Percentiles rank a stretch among this genome's conserved stretches.
These are phyloP conservation scores for Acidiella bohemica DNA, from an alignment of 495 filamentous ascomycete genomes.

Conservation along the genomic window DNA sequence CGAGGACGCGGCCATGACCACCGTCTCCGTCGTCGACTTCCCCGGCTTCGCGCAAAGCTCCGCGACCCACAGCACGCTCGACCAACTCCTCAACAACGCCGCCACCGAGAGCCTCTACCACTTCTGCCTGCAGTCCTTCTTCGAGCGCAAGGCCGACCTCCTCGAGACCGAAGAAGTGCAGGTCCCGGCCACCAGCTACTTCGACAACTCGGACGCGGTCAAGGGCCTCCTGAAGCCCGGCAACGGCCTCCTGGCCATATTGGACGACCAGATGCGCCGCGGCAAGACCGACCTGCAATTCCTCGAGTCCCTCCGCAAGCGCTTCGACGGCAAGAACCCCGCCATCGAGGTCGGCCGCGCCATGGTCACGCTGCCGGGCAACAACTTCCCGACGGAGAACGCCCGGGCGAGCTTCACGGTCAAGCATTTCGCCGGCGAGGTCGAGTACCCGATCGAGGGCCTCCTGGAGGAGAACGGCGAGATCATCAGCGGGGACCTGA, in stretches of 20 bases:
- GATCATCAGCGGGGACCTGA: conserved; percentile 84
- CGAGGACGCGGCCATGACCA: conserved; percentile 82
- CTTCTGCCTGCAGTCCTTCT: conserved; percentile 87
- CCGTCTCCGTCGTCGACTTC: conserved; percentile 89
- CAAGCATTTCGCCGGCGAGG: conserved; percentile 88
- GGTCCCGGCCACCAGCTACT: conserved; percentile 85
- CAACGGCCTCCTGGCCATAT: conserved; percentile 82
- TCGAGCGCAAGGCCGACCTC: conserved; percentile 80
- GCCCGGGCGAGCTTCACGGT: conserved; percentile 69
- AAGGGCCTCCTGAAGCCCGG: conserved; percentile 78
- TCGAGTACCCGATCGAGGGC: conserved; percentile 81
- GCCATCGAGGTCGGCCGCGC: conserved; percentile 64
- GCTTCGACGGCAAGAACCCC: conserved; percentile 86
- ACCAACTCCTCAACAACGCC: conserved; percentile 89
- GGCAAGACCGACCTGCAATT: conserved; percentile 80
- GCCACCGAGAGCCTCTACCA: conserved; percentile 85
- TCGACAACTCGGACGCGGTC: conserved; percentile 90
- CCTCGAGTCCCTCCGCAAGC: conserved; percentile 74
- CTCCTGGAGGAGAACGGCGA: conserved; percentile 91
- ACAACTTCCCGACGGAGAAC: conserved; percentile 70
- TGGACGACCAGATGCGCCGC: conserved; percentile 87
- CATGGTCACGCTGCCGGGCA: conserved; percentile 56
- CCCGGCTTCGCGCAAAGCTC: conserved; percentile 79
- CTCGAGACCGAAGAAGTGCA: conserved; percentile 83
- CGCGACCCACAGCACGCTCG: conserved; percentile 70